phyloP scores from a whole-genome alignment of 805 yeast genomes.

The Starmerella bombi region DNA sequence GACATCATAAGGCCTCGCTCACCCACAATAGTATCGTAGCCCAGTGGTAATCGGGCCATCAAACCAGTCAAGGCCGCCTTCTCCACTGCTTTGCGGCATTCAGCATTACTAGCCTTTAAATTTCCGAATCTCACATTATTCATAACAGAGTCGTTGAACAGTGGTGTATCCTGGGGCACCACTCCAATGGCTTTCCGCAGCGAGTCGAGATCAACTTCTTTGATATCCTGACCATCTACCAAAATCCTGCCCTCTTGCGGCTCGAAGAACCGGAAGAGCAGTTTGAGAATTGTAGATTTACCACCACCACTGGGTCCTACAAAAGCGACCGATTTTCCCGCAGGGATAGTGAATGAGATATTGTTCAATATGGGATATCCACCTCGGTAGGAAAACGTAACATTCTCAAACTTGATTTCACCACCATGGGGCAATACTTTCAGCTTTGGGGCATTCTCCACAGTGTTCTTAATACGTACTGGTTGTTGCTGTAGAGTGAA shows the following conservation, averaged over 20 bases:
- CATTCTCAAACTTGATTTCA: conserved; percentile 79
- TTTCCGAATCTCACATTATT: conserved; percentile 84
- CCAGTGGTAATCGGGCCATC: conserved; percentile 64
- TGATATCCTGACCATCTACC: conserved; percentile 81
- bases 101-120: conserved; percentile 56
- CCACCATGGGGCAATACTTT: conserved; percentile 42
- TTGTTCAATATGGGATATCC: conserved; percentile 73
- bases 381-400: conserved; percentile 81
- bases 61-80: conserved; percentile 58
- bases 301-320: conserved; percentile 97
- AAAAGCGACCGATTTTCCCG: conserved; percentile 81
- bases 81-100: conserved; percentile 48
- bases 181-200: conserved; percentile 69
- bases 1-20: conserved; percentile 97
- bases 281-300: conserved; percentile 72
- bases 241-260: conserved; percentile 61
- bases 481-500: conserved; percentile 72
- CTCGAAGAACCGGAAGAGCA: conserved; percentile 84
- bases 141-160: conserved; percentile 77
- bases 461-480: conserved; percentile 48
- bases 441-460: conserved; percentile 46
- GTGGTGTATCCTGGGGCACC: conserved; percentile 95
- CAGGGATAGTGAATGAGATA: conserved; percentile 74
- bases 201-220: conserved; percentile 59
- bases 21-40: conserved; percentile 77